A percentile compares a stretch with the other conserved stretches of the same genome.
These are phyloP conservation scores for Tylopilus balloui DNA, from an alignment of 768 basidiomycete genomes.

Conservation along the genomic window DNA sequence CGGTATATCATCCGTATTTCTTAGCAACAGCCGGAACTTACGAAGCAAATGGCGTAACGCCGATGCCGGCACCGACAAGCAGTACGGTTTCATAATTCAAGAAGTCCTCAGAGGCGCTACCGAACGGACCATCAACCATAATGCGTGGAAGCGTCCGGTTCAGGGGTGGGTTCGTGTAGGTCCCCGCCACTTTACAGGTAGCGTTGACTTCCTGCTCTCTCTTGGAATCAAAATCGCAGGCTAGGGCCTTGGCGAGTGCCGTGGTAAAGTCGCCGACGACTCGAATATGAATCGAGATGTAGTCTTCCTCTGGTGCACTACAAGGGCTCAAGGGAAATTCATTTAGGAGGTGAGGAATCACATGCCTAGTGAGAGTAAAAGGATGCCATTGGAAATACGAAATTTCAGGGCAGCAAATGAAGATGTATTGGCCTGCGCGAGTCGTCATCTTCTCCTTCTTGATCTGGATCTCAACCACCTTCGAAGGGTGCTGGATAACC, in stretches of 20 bases:
- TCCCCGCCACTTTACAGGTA: slow-evolving; percentile 55
- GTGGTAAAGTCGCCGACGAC: slow-evolving; percentile 87
- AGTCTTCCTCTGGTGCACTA: slow-evolving; percentile 93
- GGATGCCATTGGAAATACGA: slow-evolving; percentile 98
- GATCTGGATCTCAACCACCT: slow-evolving; percentile 93
- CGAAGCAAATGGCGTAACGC: slow-evolving; percentile 95
- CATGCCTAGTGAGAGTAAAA: slow-evolving; percentile 83
- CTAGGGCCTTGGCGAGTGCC: slow-evolving; percentile 76
- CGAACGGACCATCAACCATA: slow-evolving; percentile 97
- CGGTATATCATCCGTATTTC: neutral
- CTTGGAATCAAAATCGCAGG: slow-evolving; percentile 70
- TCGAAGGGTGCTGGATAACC: slow-evolving; percentile 92
- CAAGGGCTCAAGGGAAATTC: neutral
- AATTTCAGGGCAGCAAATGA: slow-evolving; percentile 85
- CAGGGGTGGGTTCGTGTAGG: slow-evolving; percentile 52
- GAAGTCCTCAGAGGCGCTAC: slow-evolving; percentile 88
- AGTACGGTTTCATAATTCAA: slow-evolving; percentile 85
- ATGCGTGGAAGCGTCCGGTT: slow-evolving; percentile 80
- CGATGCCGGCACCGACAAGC: slow-evolving; percentile 92
- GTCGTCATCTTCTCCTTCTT: slow-evolving; percentile 89
- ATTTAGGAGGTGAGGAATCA: neutral
- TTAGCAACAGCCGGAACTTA: slow-evolving; percentile 37
- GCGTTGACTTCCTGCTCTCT: slow-evolving; percentile 43
- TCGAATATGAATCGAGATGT: slow-evolving; percentile 91
- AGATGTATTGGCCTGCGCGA: slow-evolving; percentile 90